Conservation (phyloP, 148 eudicot species). For the Cornus kousa region DNA sequence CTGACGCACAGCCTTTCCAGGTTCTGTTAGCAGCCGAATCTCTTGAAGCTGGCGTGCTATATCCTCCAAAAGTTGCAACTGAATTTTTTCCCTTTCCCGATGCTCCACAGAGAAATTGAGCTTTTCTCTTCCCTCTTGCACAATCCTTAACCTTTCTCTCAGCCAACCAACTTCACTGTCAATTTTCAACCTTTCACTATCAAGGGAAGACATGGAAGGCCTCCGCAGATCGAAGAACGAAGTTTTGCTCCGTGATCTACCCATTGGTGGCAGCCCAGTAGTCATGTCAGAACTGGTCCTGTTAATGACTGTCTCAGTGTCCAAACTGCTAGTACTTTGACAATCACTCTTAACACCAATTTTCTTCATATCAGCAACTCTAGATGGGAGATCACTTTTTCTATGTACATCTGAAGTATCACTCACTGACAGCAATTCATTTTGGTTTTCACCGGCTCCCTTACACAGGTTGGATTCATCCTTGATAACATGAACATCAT, state of each 20-base stretch:
- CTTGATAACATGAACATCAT: constrained; percentile 75
- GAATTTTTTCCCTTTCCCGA: constrained; percentile 59
- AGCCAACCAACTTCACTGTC: constrained; percentile 69
- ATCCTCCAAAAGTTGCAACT: constrained; percentile 75
- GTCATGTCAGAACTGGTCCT: constrained; percentile 42
- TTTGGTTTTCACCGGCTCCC: constrained; percentile 15
- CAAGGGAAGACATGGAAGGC: constrained; percentile 55
- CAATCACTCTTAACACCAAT: constrained; percentile 9
- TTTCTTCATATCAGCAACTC: constrained; percentile 21
- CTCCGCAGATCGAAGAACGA: constrained; percentile 34
- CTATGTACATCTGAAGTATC: constrained; percentile 15
- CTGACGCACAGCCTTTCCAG: constrained; percentile 55
- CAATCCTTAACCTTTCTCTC: constrained; percentile 60
- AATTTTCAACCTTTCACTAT: constrained; percentile 68
- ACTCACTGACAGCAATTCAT: constrained; percentile 10
- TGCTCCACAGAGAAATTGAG: constrained; percentile 51
- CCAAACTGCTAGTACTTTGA: constrained; percentile 16
- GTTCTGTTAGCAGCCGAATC: constrained; percentile 59
- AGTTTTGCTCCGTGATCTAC: constrained; percentile 28
- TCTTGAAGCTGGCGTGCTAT: constrained; percentile 65
- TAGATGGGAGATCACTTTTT: constrained; percentile 18
- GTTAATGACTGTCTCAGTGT: constrained; percentile 19
- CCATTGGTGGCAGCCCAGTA: constrained; percentile 43
- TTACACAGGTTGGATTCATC: constrained; percentile 22
- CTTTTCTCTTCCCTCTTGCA: constrained; percentile 76